Evolutionary conservation across 768 basidiomycete genomes (phyloP), one percentile per base, ranked within the genome.

Genomic region (Tubosaeta sp.): DNA sequence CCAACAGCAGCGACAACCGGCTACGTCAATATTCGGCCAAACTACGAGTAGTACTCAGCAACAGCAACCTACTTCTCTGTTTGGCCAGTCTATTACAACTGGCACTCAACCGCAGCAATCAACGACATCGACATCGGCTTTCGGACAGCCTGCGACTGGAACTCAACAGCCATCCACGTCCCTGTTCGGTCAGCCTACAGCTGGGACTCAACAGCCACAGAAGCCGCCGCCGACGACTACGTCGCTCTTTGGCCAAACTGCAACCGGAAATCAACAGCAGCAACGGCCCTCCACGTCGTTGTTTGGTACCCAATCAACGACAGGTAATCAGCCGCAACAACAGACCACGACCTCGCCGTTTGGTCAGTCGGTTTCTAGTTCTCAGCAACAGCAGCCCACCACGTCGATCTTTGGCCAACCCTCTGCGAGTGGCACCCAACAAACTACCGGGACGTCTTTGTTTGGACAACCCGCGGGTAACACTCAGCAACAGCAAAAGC

Each of bases 221-320:
- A 54, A 53, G 9, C 55, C 55, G 5, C 55, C 55, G 5, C 3
- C 45, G 39, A n/a, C 35, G 5, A 33, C 61, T 3, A 55, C 61
- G 1, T 60, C 71, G 0, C 48, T 74, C 17, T 76, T 78, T 60
- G 71, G 75, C 6, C 71, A 73, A 51, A 54, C 66, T 17, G 54
- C 59, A 53, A 46, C 56, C 26, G 51, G 46, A 1, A 44, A 55
- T 11, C 56, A 50, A 22, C 63, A 67, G 16, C 68, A 65, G 25
- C 59, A 59, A 10, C 63, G 59, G 17, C 44, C 56, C 33, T 17
- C 50, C 14, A 56, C 69, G 7, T 47, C 63, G 0, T 13, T 71
- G 7, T 73, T 74, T 38, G 54, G 64, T 43, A 54, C 53, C 17
- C 60, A 54, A 46, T 6, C 54, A 3, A 38, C 53, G 19, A 43